These are phyloP conservation scores for Teratosphaeriaceae sp. DNA, from an alignment of 2,329 filamentous ascomycete genomes.

Conservation along the genomic window DNA sequence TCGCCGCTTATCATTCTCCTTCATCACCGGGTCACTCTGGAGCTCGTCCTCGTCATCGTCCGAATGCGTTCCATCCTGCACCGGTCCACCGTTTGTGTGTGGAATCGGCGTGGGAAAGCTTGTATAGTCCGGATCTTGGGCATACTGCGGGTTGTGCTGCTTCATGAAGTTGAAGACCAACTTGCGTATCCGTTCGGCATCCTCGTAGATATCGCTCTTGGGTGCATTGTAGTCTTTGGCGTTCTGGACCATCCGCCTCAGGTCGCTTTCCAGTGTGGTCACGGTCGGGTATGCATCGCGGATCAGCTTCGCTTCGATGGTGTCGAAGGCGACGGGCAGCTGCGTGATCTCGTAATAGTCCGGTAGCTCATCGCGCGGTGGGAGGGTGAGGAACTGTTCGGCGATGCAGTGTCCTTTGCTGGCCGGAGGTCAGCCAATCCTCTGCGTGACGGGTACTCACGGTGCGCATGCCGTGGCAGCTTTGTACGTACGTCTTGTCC, in stretches of 20 bases:
- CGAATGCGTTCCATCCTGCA: conserved; percentile 12
- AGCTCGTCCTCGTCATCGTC: conserved; percentile 16
- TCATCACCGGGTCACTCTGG: conserved; percentile 13
- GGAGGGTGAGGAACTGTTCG: conserved; percentile 66
- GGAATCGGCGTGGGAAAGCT: conserved; percentile 69
- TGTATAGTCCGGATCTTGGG: conserved; percentile 57
- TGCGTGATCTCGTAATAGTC: conserved; percentile 73
- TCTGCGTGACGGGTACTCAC: neutral
- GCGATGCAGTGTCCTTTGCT: conserved; percentile 62
- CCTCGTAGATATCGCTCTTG: conserved; percentile 65
- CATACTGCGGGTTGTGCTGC: conserved; percentile 77
- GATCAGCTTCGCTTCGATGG: conserved; percentile 67
- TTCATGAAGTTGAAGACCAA: conserved; percentile 83
- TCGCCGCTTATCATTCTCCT: neutral
- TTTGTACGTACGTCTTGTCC: conserved; percentile 66
- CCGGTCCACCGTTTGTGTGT: conserved; percentile 32
- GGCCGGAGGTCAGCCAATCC: neutral
- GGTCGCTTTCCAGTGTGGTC: conserved; percentile 71
- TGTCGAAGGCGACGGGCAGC: conserved; percentile 71
- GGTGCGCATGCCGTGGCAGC: neutral
- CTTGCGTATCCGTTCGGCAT: conserved; percentile 82
- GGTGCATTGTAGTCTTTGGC: conserved; percentile 78
- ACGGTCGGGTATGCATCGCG: conserved; percentile 62
- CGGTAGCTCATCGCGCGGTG: conserved; percentile 45
- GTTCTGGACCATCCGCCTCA: conserved; percentile 83